Evolutionary conservation across 2,329 filamentous ascomycete genomes (phyloP), one percentile per base, ranked within the genome.

Genomic region (Curvularia lunata): DNA sequence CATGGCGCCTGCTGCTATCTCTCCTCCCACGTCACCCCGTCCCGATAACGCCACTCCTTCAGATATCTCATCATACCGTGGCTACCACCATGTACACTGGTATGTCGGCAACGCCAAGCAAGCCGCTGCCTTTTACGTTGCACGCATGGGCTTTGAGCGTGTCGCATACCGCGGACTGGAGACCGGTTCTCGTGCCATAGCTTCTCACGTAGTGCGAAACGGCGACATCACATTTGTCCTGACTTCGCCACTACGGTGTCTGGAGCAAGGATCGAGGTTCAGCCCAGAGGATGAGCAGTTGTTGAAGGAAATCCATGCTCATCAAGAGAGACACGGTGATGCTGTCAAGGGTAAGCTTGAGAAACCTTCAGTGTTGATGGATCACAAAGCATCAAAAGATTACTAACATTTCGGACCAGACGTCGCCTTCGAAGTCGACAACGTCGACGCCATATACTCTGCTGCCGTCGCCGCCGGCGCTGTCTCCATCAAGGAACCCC

Each of bases 31-130:
- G 65, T 77, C 75, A n/a, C 72, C 75, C 12, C 61, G 58, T 12
- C 63, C 62, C 8, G 58, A 65, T 23, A 59, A 63, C 41, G 53
- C 67, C 34, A 40, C 47, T 19, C 23, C 69, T 16, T 65, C 65
- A 32, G 71, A 75, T 72, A 48, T 82, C 68, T 68, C 80, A 68
- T 61, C 78, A 74, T 93, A 96, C 81, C 86, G 86, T 60, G 92
- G 91, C 73, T 97, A 97, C 77, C 91, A 97, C 79, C 91, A 97
- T 78, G 86, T 97, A 55, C 93, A 92, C 67, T 97, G 93, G 93
- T 97, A 92, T 82, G 94, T 97, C 28, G 92, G 93, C 74, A 98
- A 98, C 75, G 93, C 94, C 69, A 97, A 97, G 80, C 93, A 97
- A 82, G 91, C 92, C 2, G 93, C 93, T 38, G 85, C 89, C 13